Base-by-base conservation (phyloP, 2,329 filamentous ascomycete species). In the Epichloe coenophiala region DNA sequence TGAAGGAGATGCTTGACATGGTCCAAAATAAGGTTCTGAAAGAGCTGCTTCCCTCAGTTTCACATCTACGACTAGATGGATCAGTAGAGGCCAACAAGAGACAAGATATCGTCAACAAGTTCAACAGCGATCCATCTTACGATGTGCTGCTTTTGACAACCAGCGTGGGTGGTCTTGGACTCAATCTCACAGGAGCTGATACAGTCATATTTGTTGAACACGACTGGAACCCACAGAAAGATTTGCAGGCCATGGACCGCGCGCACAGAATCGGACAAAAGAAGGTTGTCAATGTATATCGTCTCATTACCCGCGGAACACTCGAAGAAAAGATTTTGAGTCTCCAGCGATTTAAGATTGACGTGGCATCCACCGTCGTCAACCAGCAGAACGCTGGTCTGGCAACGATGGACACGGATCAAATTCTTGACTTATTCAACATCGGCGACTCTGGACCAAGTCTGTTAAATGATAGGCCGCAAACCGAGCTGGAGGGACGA, bases 1-100 rank as follows among this genome's bases (percentile, higher is more conserved):
- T 98, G 88, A 98, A 98, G 70, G 93, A 98, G 67, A 98, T 98
- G 94, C 77, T 98, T 23, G 93, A 98, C 66, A 97, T 98, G 80
- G 94, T 98, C 2, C 90, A 97, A 64, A 88, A 86, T 60, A 90
- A 91, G 52, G 93, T 98, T 1, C 71, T 98, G 39, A 88, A 88
- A 65, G 85, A 86, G 61, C 77, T 97, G 69, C 77, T 98, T n/a
- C 93, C 93, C 1, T 86, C 84, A 0, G 90, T 96, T 5, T 93
- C 94, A 38, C 96, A 85, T 63, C 79, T 97, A 52, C 86, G 94
- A n/a, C 80, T 98, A 36, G 94, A 98, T 60, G 93, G 93, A 35
- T 83, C 83, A 6, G 89, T 98, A 12, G 93, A 96, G 67, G 88
- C 93, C 27, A 90, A 85, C 55, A 90, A 89, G 67, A 84, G 93